These are phyloP conservation scores for Nannochloris sp. DNA, from an alignment of 139 green algal species.

Conservation along the genomic window DNA sequence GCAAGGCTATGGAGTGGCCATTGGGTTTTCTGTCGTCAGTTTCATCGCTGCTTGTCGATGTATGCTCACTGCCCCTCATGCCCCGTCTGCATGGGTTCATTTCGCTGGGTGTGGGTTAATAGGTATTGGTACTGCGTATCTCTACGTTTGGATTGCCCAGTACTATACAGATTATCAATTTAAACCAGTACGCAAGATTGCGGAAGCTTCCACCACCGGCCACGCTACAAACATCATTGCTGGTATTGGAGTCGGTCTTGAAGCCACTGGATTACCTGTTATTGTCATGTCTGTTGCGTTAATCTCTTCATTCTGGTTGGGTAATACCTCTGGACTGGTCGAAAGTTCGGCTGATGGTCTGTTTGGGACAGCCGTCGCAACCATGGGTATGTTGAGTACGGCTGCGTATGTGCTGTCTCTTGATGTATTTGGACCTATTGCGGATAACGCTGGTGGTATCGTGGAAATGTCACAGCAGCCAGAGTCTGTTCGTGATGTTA, in stretches of 20 bases:
- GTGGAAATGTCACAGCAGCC: slow-evolving; percentile 56
- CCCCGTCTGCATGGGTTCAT: slow-evolving; percentile 51
- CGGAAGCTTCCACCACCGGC: slow-evolving; percentile 24
- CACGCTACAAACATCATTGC: slow-evolving; percentile 44
- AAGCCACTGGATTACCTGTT: slow-evolving; percentile 47
- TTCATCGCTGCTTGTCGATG: slow-evolving; percentile 11
- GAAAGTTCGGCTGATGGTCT: slow-evolving; percentile 17
- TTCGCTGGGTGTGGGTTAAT: slow-evolving; percentile 56
- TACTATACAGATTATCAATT: slow-evolving; percentile 37
- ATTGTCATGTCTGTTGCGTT: slow-evolving; percentile 47
- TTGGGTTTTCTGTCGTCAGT: slow-evolving; percentile 11
- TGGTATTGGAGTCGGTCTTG: slow-evolving; percentile 50
- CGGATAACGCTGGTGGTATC: slow-evolving; percentile 72
- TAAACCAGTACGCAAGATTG: slow-evolving; percentile 16
- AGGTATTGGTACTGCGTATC: slow-evolving; percentile 46
- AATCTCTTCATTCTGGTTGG: slow-evolving; percentile 46
- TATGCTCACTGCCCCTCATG: slow-evolving; percentile 34
- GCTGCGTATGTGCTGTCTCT: slow-evolving; percentile 51
- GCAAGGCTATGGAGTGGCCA: slow-evolving; percentile 35
- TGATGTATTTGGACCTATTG: slow-evolving; percentile 64
- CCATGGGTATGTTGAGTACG: slow-evolving; percentile 58
- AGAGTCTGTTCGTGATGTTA: slow-evolving; percentile 47
- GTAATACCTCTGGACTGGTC: slow-evolving; percentile 38
- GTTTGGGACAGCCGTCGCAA: slow-evolving; percentile 43
- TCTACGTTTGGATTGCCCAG: slow-evolving; percentile 56